Conservation (phyloP, 306 rosid species). For the Cucurbita argyrosperma region DNA sequence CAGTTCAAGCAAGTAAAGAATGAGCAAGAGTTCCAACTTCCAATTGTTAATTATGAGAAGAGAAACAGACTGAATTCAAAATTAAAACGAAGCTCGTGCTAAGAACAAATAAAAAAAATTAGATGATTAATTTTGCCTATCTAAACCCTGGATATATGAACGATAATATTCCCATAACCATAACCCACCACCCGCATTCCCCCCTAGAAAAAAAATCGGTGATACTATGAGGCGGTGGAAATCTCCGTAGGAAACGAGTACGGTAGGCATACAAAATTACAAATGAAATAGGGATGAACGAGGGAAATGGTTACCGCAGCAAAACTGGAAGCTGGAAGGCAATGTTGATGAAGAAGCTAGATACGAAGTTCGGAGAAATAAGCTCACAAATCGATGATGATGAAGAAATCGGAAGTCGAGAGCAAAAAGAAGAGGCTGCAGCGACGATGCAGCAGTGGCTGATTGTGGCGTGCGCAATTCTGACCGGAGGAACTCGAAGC, state of each 20-base stretch:
- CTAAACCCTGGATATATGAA: neutral
- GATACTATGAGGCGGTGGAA: neutral
- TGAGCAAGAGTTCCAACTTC: neutral
- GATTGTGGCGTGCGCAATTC: neutral
- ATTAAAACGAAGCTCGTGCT: neutral
- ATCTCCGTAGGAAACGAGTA: neutral
- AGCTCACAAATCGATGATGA: neutral
- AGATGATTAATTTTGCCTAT: neutral
- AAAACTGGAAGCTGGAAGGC: neutral
- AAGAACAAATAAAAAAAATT: neutral
- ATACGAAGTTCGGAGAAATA: neutral
- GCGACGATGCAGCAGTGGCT: neutral
- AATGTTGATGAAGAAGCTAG: neutral
- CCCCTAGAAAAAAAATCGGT: neutral
- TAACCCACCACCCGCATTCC: neutral
- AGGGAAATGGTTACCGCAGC: neutral
- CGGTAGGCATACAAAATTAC: neutral
- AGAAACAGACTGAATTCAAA: neutral
- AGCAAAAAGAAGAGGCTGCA: too few species aligned
- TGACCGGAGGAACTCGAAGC: neutral
- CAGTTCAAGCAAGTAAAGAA: neutral
- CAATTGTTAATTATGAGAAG: neutral
- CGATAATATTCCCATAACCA: neutral
- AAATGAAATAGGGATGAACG: neutral
- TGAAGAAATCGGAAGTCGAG: neutral